A percentile compares a stretch with the other conserved stretches of the same genome.
phyloP scores from a whole-genome alignment of 2,329 filamentous ascomycete species.

The Teratosphaeria gauchensis region DNA sequence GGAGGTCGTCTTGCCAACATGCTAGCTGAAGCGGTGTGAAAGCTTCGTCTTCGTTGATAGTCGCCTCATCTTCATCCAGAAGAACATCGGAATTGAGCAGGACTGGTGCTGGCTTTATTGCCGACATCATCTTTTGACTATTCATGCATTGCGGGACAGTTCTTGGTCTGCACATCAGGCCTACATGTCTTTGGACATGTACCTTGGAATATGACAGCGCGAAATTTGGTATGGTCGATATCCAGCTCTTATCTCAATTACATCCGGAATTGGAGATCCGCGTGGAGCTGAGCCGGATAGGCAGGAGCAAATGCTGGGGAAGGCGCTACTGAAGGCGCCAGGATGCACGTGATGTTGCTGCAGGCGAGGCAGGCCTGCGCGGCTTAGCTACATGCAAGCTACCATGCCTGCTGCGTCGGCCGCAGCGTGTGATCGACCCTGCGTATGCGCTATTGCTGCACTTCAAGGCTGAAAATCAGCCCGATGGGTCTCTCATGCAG shows the following conservation, averaged over 20 bases:
- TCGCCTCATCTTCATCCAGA: not conserved
- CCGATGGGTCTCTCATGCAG: too few species aligned
- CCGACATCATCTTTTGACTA: not conserved
- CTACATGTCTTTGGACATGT: too few species aligned
- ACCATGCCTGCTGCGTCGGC: too few species aligned
- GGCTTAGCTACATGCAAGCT: too few species aligned
- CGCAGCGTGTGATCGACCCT: not conserved
- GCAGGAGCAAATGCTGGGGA: not conserved
- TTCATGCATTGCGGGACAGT: too few species aligned
- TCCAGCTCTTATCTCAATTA: too few species aligned
- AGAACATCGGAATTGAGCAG: not conserved
- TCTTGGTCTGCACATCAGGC: too few species aligned
- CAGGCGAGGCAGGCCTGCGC: too few species aligned
- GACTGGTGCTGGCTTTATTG: not conserved
- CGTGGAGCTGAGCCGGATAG: not conserved
- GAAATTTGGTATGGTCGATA: too few species aligned
- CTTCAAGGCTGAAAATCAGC: not conserved
- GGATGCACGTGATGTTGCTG: not conserved
- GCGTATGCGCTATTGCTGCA: not conserved
- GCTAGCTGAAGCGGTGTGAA: constrained; percentile 1
- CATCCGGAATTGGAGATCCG: too few species aligned
- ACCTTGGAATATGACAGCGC: too few species aligned
- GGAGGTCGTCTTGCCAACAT: not conserved
- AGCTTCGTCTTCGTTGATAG: not conserved
- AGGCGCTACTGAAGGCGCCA: not conserved